Conservation (phyloP, 352 stramenopile species). For the Phytopythium aichiense region DNA sequence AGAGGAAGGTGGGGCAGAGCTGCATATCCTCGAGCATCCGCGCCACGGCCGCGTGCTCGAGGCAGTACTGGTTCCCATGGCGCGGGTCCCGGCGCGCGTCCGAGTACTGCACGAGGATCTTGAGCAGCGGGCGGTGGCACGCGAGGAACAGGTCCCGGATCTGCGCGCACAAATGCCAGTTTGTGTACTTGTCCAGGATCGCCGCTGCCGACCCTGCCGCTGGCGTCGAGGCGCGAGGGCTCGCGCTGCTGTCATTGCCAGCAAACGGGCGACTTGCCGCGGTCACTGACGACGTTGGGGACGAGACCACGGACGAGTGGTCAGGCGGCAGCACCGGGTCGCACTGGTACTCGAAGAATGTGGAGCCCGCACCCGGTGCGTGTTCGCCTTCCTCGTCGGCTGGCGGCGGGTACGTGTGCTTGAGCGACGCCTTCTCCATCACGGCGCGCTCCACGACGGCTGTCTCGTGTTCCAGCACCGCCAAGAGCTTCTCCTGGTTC, state of each 20-base stretch:
- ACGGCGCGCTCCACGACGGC: conserved; percentile 70
- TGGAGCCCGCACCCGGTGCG: conserved; percentile 16
- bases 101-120: conserved; percentile 51
- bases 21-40: conserved; percentile 63
- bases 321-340: conserved; percentile 50
- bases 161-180: conserved; percentile 51
- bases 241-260: not conserved
- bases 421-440: conserved; percentile 77
- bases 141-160: conserved; percentile 61
- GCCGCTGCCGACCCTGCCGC: not conserved
- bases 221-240: not conserved
- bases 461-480: conserved; percentile 75
- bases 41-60: conserved; percentile 30
- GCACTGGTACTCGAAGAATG: conserved; percentile 63
- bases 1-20: conserved; percentile 49
- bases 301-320: not conserved
- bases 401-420: conserved; percentile 48
- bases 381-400: conserved; percentile 7
- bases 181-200: conserved; percentile 28
- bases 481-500: conserved; percentile 76
- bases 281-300: not conserved
- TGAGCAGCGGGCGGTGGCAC: conserved; percentile 45
- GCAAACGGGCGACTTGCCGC: not conserved
- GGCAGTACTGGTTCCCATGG: conserved; percentile 44
- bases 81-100: conserved; percentile 32